Conservation (phyloP, 805 yeast species). For the Saccharomyces jurei region DNA sequence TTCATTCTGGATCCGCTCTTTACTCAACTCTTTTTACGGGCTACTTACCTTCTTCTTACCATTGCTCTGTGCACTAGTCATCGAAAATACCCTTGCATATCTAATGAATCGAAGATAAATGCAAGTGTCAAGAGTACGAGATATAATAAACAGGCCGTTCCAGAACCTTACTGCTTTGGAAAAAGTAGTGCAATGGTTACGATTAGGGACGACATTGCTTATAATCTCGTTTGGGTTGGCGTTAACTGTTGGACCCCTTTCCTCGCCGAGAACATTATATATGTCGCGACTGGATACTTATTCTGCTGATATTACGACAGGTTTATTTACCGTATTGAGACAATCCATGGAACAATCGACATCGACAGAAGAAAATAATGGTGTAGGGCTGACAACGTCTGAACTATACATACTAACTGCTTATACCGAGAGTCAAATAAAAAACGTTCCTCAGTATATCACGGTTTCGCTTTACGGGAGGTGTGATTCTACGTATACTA, state of each 20-base stretch:
- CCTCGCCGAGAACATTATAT: slow-evolving; percentile 14
- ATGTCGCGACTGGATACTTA: slow-evolving; percentile 21
- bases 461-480: slow-evolving; percentile 20
- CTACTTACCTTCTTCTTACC: not conserved
- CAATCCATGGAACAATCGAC: slow-evolving; percentile 19
- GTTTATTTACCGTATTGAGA: slow-evolving; percentile 20
- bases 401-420: slow-evolving; percentile 23
- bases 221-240: slow-evolving; percentile 16
- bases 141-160: slow-evolving; percentile 10
- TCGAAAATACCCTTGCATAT: not conserved
- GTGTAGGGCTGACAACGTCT: slow-evolving; percentile 27
- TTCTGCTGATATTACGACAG: slow-evolving; percentile 19
- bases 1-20: not conserved
- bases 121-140: slow-evolving; percentile 7
- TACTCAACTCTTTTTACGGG: not conserved
- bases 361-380: slow-evolving; percentile 21
- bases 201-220: slow-evolving; percentile 17
- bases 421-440: slow-evolving; percentile 21
- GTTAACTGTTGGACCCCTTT: slow-evolving; percentile 16
- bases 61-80: not conserved
- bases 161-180: slow-evolving; percentile 21
- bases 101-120: not conserved
- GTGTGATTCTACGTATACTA: slow-evolving; percentile 16
- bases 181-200: slow-evolving; percentile 12
- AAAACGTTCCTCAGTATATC: slow-evolving; percentile 22